Evolutionary conservation across 2,329 filamentous ascomycete species (phyloP), one percentile per base, ranked within the genome.

Genomic region (Sporothrix humicola): DNA sequence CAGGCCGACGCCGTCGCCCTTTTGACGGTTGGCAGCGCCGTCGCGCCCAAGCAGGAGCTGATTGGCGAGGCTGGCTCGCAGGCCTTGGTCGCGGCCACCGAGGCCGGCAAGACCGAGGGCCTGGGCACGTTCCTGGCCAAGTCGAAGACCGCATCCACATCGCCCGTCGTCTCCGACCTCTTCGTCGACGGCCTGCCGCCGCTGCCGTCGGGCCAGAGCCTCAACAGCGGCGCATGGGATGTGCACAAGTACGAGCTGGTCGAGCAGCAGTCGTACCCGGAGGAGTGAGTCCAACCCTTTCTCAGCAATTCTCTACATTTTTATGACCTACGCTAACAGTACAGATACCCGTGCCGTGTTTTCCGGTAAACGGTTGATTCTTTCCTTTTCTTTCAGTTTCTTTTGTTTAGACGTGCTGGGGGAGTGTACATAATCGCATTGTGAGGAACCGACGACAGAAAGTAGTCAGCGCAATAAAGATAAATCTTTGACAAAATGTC

Each of bases 1-100:
- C 96, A 98, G 86, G 89, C 89, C 65, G 93, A 98, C 82, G 91
- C 94, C 70, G 96, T 96, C 31, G 92, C 92, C 58, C 88, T 99
- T 78, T 86, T 99, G 80, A 91, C 88, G 42, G 90, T 98, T 61
- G 96, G 96, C 77, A 97, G 92, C 83, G 92, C 91, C 73, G 91
- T 89, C 12, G 86, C 85, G 68, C 95, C 96, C 48, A 95, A 94
- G 85, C 90, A 93, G 76, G 93, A 97, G 79, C 88, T 95, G 80
- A 88, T 97, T 74, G 86, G 86, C 76, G 94, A 80, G 85, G 81
- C 79, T 8, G 84, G 89, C 79, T 82, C 81, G 79, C 84, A 88
- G 93, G 86, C 85, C 74, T 85, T 99, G 76, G 91, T 96, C 54
- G 89, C 89, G 42, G 91, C 92, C 42, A 90, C 92, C 84, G 86